Conservation (phyloP, 2,329 filamentous ascomycete genomes). For the Aspergillus piperis region DNA sequence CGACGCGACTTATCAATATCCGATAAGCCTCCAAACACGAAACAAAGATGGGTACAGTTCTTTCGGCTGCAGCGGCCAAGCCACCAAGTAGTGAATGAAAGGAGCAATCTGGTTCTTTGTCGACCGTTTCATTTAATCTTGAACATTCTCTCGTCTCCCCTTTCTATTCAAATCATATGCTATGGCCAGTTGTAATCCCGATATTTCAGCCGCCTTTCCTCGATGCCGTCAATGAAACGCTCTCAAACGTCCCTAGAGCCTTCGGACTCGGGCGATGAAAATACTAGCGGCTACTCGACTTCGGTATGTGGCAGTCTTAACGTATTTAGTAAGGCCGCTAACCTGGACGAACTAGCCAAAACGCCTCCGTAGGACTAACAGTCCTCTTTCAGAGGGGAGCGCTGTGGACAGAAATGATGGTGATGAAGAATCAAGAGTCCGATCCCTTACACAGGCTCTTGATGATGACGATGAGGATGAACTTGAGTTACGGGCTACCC, state of each 20-base stretch:
- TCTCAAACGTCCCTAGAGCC: constrained; percentile 32
- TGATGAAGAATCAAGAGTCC: constrained; percentile 10
- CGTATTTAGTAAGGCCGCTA: not conserved
- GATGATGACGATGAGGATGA: constrained; percentile 41
- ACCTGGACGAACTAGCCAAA: constrained; percentile 37
- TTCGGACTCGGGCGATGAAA: constrained; percentile 32
- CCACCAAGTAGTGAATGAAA: not conserved
- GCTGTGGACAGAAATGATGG: constrained; percentile 26
- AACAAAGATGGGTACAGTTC: constrained; percentile 1
- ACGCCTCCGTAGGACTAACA: constrained; percentile 41
- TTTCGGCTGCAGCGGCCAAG: not conserved
- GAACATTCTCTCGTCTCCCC: not conserved
- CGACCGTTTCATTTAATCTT: not conserved
- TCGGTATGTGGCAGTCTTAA: constrained; percentile 28
- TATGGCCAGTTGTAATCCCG: not conserved
- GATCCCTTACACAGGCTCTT: constrained; percentile 24
- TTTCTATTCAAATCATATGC: not conserved
- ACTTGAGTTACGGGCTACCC: constrained; percentile 63
- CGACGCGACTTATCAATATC: constrained; percentile 14
- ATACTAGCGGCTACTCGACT: constrained; percentile 27
- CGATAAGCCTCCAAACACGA: constrained; percentile 2
- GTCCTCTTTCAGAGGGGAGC: constrained; percentile 19
- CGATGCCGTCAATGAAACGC: constrained; percentile 50
- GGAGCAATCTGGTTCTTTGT: not conserved
- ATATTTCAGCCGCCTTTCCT: constrained; percentile 10